Base-by-base conservation (phyloP, 331 rosid species). In the Rosa hybrid region DNA sequence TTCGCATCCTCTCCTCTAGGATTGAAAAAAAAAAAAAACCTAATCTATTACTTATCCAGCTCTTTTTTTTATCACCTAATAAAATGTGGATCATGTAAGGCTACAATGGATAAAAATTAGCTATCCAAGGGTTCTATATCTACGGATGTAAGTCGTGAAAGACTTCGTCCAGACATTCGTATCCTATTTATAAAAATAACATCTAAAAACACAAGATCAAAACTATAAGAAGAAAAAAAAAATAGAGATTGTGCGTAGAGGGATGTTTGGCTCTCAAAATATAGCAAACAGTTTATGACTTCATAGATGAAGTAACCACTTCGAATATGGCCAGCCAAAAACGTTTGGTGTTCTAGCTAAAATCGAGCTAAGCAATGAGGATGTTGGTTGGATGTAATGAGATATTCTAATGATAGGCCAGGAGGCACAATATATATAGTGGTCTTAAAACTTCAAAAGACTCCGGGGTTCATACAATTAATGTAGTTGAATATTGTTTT, bases 361-460 rank as follows among this genome's bases (percentile, higher is more conserved):
- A 62, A 21, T 13, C 45, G 7, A 60, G 71, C 79, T 45, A 34
- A 16, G 68, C 67, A 76, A 25, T 76, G 34, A 68, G 13, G 57
- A 8, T 41, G 18, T 5, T 39, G 20, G 79, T 14, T 62, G 71
- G 79, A 60, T 50, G 59, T 9, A 17, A 57, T 25, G 78, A 74
- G 48, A n/a, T 48, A 14, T 75, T 76, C 79, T 62, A 76, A 76
- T 45, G 2, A 60, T 68, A 68, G 73, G 46, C 46, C 71, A 65
- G 42, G 30, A 16, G 21, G 12, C 7, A 2, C 21, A 65, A 2
- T 16, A 7, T 65, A 65, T 65, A 41, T 12, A 18, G 9, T 65
- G 46, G 2, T 34, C 46, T 16, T 38, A 3, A 65, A 13, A 63
- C 38, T 63, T 27, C 10, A 25, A 11, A 25, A 23, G 41, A 62